A percentile compares a stretch with the other conserved stretches of the same genome.
Conservation (phyloP, 768 basidiomycete genomes). For the Mycena vulgaris region DNA sequence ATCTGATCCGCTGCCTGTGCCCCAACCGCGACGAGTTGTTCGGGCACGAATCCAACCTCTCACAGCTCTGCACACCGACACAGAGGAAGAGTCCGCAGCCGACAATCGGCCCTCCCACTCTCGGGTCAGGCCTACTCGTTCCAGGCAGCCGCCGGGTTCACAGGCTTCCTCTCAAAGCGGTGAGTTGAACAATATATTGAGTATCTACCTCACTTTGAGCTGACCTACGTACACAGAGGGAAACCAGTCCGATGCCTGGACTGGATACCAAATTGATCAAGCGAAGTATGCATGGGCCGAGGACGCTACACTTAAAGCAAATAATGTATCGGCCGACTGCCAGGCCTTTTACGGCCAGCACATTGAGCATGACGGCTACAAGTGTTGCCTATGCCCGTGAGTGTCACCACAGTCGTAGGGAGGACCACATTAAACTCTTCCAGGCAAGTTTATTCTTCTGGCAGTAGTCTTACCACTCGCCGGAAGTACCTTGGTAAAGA, state of each 20-base stretch:
- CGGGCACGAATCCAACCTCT: conserved; percentile 18
- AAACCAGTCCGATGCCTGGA: conserved; percentile 15
- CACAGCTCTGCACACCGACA: conserved; percentile 17
- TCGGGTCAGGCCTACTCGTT: conserved; percentile 15
- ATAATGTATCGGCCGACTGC: conserved; percentile 18
- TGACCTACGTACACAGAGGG: conserved; percentile 15
- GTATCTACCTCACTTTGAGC: conserved; percentile 20
- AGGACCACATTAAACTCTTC: conserved; percentile 17
- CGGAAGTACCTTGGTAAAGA: conserved; percentile 16
- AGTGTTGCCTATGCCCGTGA: conserved; percentile 22
- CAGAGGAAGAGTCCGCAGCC: conserved; percentile 16
- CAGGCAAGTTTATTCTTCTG: conserved; percentile 14
- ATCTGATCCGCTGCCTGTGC: conserved; percentile 9
- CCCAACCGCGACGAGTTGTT: conserved; percentile 15
- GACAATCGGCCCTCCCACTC: conserved; percentile 14
- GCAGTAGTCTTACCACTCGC: conserved; percentile 27
- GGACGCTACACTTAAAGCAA: conserved; percentile 15
- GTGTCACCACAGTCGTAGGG: conserved; percentile 11
- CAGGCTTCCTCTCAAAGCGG: conserved; percentile 20
- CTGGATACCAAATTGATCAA: conserved; percentile 17
- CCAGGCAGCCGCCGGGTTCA: conserved; percentile 18
- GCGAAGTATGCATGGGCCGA: conserved; percentile 22
- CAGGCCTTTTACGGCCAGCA: conserved; percentile 21
- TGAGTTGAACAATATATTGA: conserved; percentile 24
- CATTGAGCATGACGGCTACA: conserved; percentile 23